phyloP scores from a whole-genome alignment of 805 yeast species.

The Hanseniaspora occidentalis region DNA sequence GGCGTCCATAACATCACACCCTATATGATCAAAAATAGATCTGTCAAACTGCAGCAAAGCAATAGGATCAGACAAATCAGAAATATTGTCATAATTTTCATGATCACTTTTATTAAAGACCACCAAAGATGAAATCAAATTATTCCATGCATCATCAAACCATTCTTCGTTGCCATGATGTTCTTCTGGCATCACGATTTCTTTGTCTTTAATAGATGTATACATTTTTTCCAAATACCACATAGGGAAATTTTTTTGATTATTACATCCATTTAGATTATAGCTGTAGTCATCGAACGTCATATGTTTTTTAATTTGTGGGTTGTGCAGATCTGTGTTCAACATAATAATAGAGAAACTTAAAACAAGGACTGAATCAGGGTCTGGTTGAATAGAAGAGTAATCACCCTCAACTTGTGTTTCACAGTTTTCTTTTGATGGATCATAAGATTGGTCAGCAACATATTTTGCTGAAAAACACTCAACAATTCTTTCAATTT shows the following conservation, averaged over 20 bases:
- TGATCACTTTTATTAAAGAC: slow-evolving; percentile 20
- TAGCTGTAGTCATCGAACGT: slow-evolving; percentile 66
- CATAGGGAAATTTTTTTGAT: slow-evolving; percentile 63
- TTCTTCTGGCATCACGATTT: slow-evolving; percentile 96
- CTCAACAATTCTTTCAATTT: slow-evolving; percentile 86
- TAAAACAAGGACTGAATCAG: slow-evolving; percentile 79
- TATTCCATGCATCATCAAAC: slow-evolving; percentile 83
- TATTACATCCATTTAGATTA: slow-evolving; percentile 71
- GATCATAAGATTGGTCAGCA: slow-evolving; percentile 37
- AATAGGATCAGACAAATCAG: slow-evolving; percentile 13
- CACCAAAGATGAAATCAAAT: slow-evolving; percentile 36
- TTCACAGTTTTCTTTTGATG: slow-evolving; percentile 7
- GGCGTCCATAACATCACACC: slow-evolving; percentile 56
- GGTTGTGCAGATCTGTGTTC: slow-evolving; percentile 88
- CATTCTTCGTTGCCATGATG: slow-evolving; percentile 87
- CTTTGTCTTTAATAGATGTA: slow-evolving; percentile 66
- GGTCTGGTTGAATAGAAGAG: slow-evolving; percentile 53
- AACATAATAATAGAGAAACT: slow-evolving; percentile 89
- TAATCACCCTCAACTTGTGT: slow-evolving; percentile 18
- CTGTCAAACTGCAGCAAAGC: slow-evolving; percentile 50
- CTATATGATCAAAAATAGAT: slow-evolving; percentile 52
- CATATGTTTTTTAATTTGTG: slow-evolving; percentile 89
- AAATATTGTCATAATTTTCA: slow-evolving; percentile 11
- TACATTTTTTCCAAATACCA: slow-evolving; percentile 81
- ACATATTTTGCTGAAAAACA: slow-evolving; percentile 74